These are phyloP conservation scores for Hypoxylon intermedium DNA, from an alignment of 495 filamentous ascomycete genomes.

Conservation along the genomic window DNA sequence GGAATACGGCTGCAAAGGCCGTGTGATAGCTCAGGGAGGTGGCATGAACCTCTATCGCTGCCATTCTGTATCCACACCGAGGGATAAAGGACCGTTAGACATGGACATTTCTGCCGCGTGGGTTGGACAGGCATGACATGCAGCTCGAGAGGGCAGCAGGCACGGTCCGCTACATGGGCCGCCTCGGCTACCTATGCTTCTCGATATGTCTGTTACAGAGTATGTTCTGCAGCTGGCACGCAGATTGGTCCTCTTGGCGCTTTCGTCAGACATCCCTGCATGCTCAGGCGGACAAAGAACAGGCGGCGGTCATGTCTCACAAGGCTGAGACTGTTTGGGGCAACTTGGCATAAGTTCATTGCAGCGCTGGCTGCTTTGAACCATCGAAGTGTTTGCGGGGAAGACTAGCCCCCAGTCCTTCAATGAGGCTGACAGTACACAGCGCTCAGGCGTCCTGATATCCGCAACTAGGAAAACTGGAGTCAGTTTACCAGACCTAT, in stretches of 20 bases:
- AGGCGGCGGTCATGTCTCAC: slow-evolving; percentile 32
- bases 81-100: slow-evolving; percentile 16
- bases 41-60: background rate
- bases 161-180: slow-evolving; percentile 34
- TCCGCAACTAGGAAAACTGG: slow-evolving; percentile 17
- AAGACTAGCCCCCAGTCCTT: slow-evolving; percentile 11
- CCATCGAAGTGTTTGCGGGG: slow-evolving; percentile 23
- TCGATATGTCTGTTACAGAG: slow-evolving; percentile 21
- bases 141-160: slow-evolving; percentile 21
- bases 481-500: slow-evolving; percentile 21
- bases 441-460: slow-evolving; percentile 11
- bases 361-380: slow-evolving; percentile 19
- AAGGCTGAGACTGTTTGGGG: slow-evolving; percentile 36
- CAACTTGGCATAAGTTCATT: slow-evolving; percentile 26
- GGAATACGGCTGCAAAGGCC: slow-evolving; percentile 32
- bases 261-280: slow-evolving; percentile 36
- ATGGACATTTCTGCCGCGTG: slow-evolving; percentile 24
- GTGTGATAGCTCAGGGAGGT: slow-evolving; percentile 38
- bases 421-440: background rate
- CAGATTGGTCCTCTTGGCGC: slow-evolving; percentile 29
- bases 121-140: slow-evolving; percentile 36
- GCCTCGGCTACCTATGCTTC: slow-evolving; percentile 32
- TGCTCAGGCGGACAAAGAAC: slow-evolving; percentile 28
- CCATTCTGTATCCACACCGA: slow-evolving; percentile 28
- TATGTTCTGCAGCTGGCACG: slow-evolving; percentile 39